Conservation (phyloP, 768 basidiomycete species). For the Serendipita sp. region DNA sequence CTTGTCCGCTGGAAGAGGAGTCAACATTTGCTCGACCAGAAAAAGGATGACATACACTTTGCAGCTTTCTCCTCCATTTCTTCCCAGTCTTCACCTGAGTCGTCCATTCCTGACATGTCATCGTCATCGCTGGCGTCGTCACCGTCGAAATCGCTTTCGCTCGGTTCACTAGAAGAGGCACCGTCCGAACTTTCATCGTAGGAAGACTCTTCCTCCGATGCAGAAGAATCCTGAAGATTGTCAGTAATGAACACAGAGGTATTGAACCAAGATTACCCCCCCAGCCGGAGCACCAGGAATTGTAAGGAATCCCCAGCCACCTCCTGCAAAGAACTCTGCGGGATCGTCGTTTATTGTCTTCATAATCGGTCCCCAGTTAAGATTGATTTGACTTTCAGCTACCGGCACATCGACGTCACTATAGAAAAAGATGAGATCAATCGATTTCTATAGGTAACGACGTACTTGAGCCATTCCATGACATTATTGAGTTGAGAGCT, state of each 20-base stretch:
- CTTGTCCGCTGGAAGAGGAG: slow-evolving; percentile 26
- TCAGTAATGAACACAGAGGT: background rate
- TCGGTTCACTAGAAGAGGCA: slow-evolving; percentile 48
- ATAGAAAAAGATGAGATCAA: slow-evolving; percentile 4
- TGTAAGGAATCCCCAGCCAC: slow-evolving; percentile 89
- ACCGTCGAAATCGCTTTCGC: slow-evolving; percentile 38
- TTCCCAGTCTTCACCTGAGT: slow-evolving; percentile 85
- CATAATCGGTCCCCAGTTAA: slow-evolving; percentile 98
- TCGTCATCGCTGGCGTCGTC: slow-evolving; percentile 41
- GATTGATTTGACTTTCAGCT: slow-evolving; percentile 88
- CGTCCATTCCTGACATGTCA: slow-evolving; percentile 49
- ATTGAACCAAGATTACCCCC: slow-evolving; percentile 33
- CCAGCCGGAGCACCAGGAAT: slow-evolving; percentile 39
- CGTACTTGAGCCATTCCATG: slow-evolving; percentile 97
- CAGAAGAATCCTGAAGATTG: slow-evolving; percentile 5
- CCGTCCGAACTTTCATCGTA: slow-evolving; percentile 45
- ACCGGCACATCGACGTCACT: slow-evolving; percentile 96
- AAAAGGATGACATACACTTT: slow-evolving; percentile 35
- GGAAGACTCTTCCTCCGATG: slow-evolving; percentile 21
- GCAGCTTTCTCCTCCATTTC: slow-evolving; percentile 85
- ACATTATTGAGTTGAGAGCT: slow-evolving; percentile 84
- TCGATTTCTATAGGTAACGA: slow-evolving; percentile 10
- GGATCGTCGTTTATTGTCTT: slow-evolving; percentile 96
- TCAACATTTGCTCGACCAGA: background rate
- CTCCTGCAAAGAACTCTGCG: slow-evolving; percentile 84